These are phyloP conservation scores for Cladorrhinum sp. DNA, from an alignment of 2,329 filamentous ascomycete species.

Conservation along the genomic window DNA sequence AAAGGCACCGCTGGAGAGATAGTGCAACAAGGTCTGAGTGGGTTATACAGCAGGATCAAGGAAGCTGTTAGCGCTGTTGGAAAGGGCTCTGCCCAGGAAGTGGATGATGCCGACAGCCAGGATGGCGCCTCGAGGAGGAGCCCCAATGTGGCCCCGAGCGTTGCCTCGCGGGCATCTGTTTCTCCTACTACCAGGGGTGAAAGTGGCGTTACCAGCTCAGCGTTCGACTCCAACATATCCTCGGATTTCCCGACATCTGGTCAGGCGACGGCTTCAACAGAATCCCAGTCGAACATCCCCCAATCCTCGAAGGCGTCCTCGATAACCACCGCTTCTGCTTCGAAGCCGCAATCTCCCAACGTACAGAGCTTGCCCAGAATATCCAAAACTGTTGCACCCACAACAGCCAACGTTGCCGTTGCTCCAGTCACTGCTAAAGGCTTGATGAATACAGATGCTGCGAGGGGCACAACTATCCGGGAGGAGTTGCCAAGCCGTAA, in stretches of 20 bases:
- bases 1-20: conserved; percentile 70
- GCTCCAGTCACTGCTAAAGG: conserved; percentile 50
- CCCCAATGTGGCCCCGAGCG: conserved; percentile 37
- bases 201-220: conserved; percentile 31
- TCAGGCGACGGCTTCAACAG: conserved; percentile 31
- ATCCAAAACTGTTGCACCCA: conserved; percentile 40
- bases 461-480: conserved; percentile 39
- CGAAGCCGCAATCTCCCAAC: conserved; percentile 42
- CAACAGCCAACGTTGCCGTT: conserved; percentile 44
- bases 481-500: conserved; percentile 44
- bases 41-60: conserved; percentile 80
- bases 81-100: conserved; percentile 31
- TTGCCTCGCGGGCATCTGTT: conserved; percentile 35
- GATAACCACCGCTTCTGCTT: conserved; percentile 43
- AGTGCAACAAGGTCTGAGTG: conserved; percentile 82
- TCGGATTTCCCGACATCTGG: conserved; percentile 37
- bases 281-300: conserved; percentile 41
- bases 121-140: conserved; percentile 44
- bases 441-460: conserved; percentile 47
- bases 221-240: conserved; percentile 34
- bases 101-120: conserved; percentile 42
- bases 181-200: conserved; percentile 30
- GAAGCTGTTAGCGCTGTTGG: conserved; percentile 74
- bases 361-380: conserved; percentile 43
- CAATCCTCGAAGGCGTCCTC: conserved; percentile 49